Conservation (phyloP, 2,329 filamentous ascomycete species). For the Claviceps arundinis region DNA sequence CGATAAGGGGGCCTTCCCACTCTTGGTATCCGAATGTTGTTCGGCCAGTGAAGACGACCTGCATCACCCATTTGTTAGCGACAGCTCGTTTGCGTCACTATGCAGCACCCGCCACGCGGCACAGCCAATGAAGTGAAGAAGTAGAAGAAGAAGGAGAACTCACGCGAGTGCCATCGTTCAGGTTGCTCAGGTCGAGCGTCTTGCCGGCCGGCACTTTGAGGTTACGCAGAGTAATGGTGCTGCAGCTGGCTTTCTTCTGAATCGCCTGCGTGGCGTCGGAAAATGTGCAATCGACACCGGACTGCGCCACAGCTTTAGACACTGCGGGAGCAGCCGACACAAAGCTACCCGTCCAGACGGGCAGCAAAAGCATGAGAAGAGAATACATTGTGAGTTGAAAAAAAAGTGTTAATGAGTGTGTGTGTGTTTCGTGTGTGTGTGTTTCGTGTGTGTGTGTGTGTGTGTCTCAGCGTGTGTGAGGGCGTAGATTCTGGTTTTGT, state of each 20-base stretch:
- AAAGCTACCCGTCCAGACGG: background rate
- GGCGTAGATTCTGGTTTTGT: background rate
- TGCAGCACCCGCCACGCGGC: no score
- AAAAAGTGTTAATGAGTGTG: background rate
- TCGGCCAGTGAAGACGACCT: background rate
- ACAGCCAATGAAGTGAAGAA: no score
- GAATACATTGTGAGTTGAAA: background rate
- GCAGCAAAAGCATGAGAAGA: background rate
- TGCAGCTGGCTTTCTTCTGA: background rate
- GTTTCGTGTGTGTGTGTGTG: background rate
- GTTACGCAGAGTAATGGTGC: background rate
- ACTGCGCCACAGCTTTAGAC: background rate
- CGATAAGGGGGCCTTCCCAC: background rate
- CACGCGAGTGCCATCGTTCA: background rate
- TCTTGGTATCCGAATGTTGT: background rate
- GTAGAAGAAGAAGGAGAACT: background rate
- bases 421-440: background rate
- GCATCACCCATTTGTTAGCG: background rate
- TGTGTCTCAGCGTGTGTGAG: background rate
- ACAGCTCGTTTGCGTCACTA: no score
- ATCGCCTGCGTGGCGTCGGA: background rate
- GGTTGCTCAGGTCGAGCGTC: background rate
- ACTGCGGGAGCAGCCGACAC: background rate
- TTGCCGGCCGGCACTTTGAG: background rate
- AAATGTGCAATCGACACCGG: background rate